phyloP scores from a whole-genome alignment of 2,329 filamentous ascomycete genomes.

The Orbilia oligospora region DNA sequence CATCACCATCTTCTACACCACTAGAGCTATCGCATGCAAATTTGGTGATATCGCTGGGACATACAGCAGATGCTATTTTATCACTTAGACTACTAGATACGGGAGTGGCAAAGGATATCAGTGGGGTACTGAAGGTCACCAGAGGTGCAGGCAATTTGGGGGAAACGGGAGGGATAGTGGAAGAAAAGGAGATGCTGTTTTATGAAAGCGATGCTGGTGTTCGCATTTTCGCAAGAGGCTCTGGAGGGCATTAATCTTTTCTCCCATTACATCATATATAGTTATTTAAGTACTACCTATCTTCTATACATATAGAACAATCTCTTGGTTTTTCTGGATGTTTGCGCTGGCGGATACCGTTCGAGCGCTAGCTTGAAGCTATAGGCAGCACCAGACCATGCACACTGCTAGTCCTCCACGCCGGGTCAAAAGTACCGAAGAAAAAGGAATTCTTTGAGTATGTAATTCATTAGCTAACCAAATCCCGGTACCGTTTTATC shows the following conservation, averaged over 20 bases:
- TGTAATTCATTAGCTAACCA: slow-evolving; percentile 10
- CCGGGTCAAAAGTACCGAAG: slow-evolving; percentile 26
- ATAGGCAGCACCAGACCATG: not conserved
- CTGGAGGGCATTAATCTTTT: slow-evolving; percentile 37
- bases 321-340: not conserved
- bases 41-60: slow-evolving; percentile 80
- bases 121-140: slow-evolving; percentile 85
- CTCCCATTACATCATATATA: not conserved
- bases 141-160: slow-evolving; percentile 70
- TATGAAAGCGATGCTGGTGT: slow-evolving; percentile 85
- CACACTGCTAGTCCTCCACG: slow-evolving; percentile 11
- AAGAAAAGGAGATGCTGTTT: slow-evolving; percentile 83
- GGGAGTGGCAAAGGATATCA: slow-evolving; percentile 89
- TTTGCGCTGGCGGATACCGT: slow-evolving; percentile 28
- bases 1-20: slow-evolving; percentile 77
- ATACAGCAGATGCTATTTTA: slow-evolving; percentile 80
- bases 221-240: slow-evolving; percentile 85
- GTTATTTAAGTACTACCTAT: not conserved
- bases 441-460: slow-evolving; percentile 28
- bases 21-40: slow-evolving; percentile 80
- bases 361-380: slow-evolving; percentile 20
- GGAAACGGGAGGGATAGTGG: slow-evolving; percentile 63
- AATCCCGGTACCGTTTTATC: not conserved
- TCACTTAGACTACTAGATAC: slow-evolving; percentile 84
- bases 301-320: not conserved